Percentiles rank a stretch among this genome's conserved stretches.
These are phyloP conservation scores for Penstemon eatonii DNA, from an alignment of 257 asterid species.

Conservation along the genomic window DNA sequence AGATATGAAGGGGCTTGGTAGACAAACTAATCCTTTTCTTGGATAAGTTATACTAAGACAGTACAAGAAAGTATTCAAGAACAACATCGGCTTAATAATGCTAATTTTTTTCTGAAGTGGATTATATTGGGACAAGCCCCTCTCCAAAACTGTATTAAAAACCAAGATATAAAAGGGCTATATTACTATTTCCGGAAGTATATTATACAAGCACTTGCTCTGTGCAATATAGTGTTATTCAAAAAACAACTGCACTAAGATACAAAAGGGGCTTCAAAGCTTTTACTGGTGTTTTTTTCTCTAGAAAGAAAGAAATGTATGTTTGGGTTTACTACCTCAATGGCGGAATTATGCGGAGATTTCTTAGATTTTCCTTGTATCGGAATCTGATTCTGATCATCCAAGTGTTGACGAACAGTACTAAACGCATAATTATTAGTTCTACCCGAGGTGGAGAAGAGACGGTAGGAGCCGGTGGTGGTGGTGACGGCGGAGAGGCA, in stretches of 20 bases:
- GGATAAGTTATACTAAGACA: not conserved
- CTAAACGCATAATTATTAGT: constrained; percentile 24
- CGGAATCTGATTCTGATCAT: constrained; percentile 24
- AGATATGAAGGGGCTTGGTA: constrained; percentile 2
- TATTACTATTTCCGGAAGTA: not conserved
- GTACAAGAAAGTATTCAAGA: not conserved
- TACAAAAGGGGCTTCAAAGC: not conserved
- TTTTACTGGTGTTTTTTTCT: not conserved
- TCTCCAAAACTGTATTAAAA: not conserved
- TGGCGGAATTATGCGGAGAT: constrained; percentile 25
- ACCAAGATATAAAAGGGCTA: constrained; percentile 1
- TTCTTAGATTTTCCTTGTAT: constrained; percentile 29
- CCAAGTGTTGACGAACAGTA: constrained; percentile 27
- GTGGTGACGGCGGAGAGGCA: constrained; percentile 42
- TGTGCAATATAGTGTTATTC: not conserved
- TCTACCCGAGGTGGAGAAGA: constrained; percentile 24
- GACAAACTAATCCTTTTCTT: not conserved
- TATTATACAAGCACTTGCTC: not conserved
- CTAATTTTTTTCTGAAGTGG: not conserved
- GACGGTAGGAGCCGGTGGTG: constrained; percentile 33
- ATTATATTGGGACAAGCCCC: not conserved
- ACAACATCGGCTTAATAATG: not conserved
- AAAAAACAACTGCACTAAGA: not conserved
- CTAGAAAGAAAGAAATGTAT: not conserved
- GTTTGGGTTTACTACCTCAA: constrained; percentile 29